Base-by-base conservation (phyloP, 1,284 basidiomycete genomes). In the Sphaerobolus stellatus region DNA sequence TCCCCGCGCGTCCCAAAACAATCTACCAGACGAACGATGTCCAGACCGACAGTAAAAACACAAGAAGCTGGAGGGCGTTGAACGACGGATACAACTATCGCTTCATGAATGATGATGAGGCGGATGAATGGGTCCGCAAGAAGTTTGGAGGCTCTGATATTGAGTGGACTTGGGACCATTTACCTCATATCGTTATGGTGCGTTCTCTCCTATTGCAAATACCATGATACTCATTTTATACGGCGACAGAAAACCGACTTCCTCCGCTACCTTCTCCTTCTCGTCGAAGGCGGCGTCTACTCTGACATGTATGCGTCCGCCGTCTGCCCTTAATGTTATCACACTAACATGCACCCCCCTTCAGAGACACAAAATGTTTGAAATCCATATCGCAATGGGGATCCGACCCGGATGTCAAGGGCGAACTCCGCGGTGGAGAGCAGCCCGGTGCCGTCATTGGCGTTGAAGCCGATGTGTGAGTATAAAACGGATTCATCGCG, bases 241-340 rank as follows among this genome's bases (percentile, higher is more conserved):
- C 11, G 13, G 11, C 13, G 18, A 11, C 41, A 61, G 57, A 66
- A 62, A 57, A 68, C 71, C n/a, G 73, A 74, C 53, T 65, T 73
- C 31, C 61, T 73, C 48, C 58, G 72, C 24, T 75, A 75, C 53
- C 61, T 75, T 7, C 56, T 73, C 6, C 64, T 71, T 1, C 56
- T 72, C n/a, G 59, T 74, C 11, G 59, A 71, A 40, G 73, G 73
- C 1, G 73, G 73, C 9, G 66, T 73, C 30, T 74, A 74, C 58
- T 61, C 66, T 16, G 72, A 74, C 33, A 54, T 56, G 54, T 58
- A n/a, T 27, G 45, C 38, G 14, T 47, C 14, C 11, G 29, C 31
- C 34, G 33, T n/a, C 11, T n/a, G 16, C 28, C 28, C n/a, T n/a
- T n/a, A 7, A 20, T 53, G 44, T 38, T 24, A 24, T 30, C 18